A percentile compares a stretch with the other conserved stretches of the same genome.
phyloP scores from a whole-genome alignment of 345 rosid genomes.

The Eucalyptus pauciflora region DNA sequence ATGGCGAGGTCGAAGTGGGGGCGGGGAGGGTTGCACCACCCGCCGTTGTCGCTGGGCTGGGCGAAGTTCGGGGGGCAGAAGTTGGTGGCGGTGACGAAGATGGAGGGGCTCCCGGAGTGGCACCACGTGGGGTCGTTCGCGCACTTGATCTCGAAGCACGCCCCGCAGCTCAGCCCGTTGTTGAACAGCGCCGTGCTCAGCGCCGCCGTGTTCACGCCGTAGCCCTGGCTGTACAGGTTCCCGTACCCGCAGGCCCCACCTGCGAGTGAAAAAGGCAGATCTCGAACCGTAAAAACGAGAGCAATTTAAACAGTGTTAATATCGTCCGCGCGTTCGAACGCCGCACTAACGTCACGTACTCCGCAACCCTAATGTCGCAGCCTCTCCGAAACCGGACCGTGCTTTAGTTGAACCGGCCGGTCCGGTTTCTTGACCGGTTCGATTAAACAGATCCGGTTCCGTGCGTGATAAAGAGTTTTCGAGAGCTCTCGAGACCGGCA shows the following conservation, averaged over 20 bases:
- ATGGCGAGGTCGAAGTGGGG: slow-evolving; percentile 45
- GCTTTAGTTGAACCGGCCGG: neutral
- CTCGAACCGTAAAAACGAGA: neutral
- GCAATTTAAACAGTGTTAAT: neutral
- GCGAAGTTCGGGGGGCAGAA: slow-evolving; percentile 45
- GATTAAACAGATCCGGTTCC: neutral
- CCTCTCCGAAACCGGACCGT: neutral
- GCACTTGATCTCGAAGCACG: slow-evolving; percentile 48
- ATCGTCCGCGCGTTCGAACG: neutral
- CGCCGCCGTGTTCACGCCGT: slow-evolving; percentile 51
- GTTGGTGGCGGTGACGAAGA: slow-evolving; percentile 36
- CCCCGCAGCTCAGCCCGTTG: slow-evolving; percentile 35
- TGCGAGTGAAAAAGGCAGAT: neutral
- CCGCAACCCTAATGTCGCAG: neutral
- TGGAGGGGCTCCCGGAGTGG: slow-evolving; percentile 29
- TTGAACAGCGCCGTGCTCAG: slow-evolving; percentile 43
- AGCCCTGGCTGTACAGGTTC: slow-evolving; percentile 45
- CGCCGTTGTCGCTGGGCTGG: slow-evolving; percentile 32
- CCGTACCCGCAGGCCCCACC: slow-evolving; percentile 54
- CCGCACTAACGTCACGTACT: neutral
- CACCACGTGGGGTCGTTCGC: slow-evolving; percentile 29
- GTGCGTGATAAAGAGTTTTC: neutral
- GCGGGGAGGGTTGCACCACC: slow-evolving; percentile 58
- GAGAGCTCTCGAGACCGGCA: neutral
- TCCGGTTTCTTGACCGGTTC: neutral